Conservation (phyloP, 192 early-diverging fungal genomes). For the Backusella psychrophila region DNA sequence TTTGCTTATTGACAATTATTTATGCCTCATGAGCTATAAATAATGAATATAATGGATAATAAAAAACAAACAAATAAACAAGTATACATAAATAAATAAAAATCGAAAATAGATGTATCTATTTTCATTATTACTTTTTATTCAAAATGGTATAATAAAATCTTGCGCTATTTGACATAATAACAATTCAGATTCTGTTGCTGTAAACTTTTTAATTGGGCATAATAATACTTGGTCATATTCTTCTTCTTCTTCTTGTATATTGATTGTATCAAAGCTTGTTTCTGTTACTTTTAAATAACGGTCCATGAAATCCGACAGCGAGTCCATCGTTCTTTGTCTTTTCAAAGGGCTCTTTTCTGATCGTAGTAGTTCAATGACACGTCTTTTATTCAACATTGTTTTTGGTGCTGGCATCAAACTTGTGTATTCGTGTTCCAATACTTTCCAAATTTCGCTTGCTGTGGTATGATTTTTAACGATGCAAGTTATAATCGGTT, state of each 20-base stretch:
- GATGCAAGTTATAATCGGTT: not conserved
- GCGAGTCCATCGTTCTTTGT: not conserved
- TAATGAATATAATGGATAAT: not conserved
- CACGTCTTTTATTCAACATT: not conserved
- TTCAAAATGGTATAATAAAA: not conserved
- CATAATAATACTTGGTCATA: not conserved
- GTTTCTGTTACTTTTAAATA: not conserved
- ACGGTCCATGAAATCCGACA: not conserved
- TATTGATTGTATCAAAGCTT: not conserved
- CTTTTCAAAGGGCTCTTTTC: not conserved
- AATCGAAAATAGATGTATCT: not conserved
- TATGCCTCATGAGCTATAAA: conserved; percentile 3
- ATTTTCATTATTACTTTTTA: not conserved
- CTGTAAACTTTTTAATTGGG: not conserved
- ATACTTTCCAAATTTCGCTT: not conserved
- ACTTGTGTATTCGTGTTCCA: not conserved
- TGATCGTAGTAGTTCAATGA: not conserved
- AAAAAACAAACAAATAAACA: not conserved
- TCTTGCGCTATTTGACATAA: not conserved
- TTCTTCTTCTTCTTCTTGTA: not conserved
- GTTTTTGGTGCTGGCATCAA: not conserved
- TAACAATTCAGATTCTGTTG: not conserved
- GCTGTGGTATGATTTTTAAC: not conserved
- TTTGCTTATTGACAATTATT: conserved; percentile 11
- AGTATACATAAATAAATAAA: not conserved